phyloP scores from a whole-genome alignment of 1,139 yeast genomes.

The Debaryomyces singareniensis region DNA sequence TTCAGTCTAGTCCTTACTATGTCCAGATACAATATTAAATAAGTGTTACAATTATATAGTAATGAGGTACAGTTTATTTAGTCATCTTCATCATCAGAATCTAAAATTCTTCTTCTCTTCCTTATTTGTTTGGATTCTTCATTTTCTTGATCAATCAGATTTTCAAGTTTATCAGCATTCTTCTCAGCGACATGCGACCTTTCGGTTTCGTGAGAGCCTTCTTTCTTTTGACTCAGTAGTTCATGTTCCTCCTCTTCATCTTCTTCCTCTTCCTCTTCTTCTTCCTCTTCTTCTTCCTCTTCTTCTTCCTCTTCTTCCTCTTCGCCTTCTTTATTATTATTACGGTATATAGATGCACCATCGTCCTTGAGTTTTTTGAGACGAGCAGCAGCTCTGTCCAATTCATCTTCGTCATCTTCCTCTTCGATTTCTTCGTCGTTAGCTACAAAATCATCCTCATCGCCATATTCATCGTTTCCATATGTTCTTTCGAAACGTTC shows the following conservation, averaged over 20 bases:
- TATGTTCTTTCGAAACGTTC: slow-evolving; percentile 36
- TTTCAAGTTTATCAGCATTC: no score
- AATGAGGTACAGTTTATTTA: no score
- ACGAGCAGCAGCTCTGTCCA: slow-evolving; percentile 56
- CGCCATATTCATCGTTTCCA: slow-evolving; percentile 40
- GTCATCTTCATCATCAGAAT: slow-evolving; percentile 36
- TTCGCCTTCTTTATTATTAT: slow-evolving; percentile 31
- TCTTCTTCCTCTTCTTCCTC: slow-evolving; percentile 16
- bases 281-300: slow-evolving; percentile 47
- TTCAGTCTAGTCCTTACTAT: no score
- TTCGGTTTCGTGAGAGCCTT: no score
- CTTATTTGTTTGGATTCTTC: slow-evolving; percentile 34
- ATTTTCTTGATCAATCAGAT: no score
- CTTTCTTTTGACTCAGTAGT: not conserved
- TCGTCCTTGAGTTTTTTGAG: slow-evolving; percentile 53
- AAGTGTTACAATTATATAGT: no score
- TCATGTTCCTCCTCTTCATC: slow-evolving; percentile 52
- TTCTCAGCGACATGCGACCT: no score
- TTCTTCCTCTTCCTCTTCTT: slow-evolving; percentile 39
- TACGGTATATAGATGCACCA: slow-evolving; percentile 46
- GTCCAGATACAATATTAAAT: no score
- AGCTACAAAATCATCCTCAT: slow-evolving; percentile 39
- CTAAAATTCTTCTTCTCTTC: slow-evolving; percentile 39
- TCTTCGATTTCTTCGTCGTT: slow-evolving; percentile 36
- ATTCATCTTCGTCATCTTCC: slow-evolving; percentile 51